Percentiles rank a stretch among this genome's conserved stretches.
phyloP scores from a whole-genome alignment of 805 yeast genomes.

The Wickerhamiella azymoides region DNA sequence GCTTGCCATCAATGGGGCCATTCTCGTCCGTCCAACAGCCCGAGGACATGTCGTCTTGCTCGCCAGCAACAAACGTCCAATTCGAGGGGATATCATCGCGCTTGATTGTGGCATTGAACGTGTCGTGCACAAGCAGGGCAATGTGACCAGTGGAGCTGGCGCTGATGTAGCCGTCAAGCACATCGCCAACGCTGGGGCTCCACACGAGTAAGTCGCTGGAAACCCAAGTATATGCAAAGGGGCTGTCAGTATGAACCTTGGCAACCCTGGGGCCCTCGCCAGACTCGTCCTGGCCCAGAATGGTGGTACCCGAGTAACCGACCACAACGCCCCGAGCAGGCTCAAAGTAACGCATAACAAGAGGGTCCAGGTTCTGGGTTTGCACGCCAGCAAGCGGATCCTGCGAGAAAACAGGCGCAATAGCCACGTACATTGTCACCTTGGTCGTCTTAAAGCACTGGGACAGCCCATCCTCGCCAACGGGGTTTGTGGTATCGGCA shows the following conservation, averaged over 20 bases:
- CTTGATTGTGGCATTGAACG: conserved; percentile 87
- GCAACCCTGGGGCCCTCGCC: conserved; percentile 36
- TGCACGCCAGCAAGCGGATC: conserved; percentile 67
- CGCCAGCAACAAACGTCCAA: conserved; percentile 75
- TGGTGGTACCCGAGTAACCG: conserved; percentile 53
- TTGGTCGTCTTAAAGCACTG: conserved; percentile 55
- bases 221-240: conserved; percentile 82
- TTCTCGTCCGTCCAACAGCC: conserved; percentile 82
- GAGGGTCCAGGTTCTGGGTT: conserved; percentile 78
- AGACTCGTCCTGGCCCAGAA: conserved; percentile 34
- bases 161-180: conserved; percentile 72
- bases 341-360: conserved; percentile 68
- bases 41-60: conserved; percentile 34
- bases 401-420: conserved; percentile 69
- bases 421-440: conserved; percentile 58
- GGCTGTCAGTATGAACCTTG: conserved; percentile 60
- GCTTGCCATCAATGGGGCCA: conserved; percentile 70
- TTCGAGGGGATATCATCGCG: conserved; percentile 68
- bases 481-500: conserved; percentile 17
- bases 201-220: conserved; percentile 71
- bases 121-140: conserved; percentile 80
- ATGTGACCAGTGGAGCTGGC: conserved; percentile 93
- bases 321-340: conserved; percentile 72
- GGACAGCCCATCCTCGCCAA: conserved; percentile 26
- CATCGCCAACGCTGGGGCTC: conserved; percentile 83